These are phyloP conservation scores for Zizania latifolia DNA, from an alignment of 176 grass and related monocot genomes.

Conservation along the genomic window DNA sequence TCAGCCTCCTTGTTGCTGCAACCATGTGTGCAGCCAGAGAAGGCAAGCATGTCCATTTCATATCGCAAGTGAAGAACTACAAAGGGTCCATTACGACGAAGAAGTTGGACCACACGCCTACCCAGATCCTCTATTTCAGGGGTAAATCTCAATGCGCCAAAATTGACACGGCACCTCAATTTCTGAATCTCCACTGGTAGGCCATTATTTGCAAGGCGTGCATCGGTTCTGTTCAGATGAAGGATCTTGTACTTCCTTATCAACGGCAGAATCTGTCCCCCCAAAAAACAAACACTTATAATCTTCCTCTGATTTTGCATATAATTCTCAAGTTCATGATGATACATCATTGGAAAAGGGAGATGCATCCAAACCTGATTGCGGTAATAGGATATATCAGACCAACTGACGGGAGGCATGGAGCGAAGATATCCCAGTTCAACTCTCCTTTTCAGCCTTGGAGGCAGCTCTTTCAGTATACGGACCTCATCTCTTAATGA, in stretches of 20 bases:
- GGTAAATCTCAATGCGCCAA: conserved; percentile 74
- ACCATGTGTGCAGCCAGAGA: conserved; percentile 90
- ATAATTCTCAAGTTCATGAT: conserved; percentile 33
- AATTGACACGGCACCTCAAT: conserved; percentile 79
- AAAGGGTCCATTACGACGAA: conserved; percentile 68
- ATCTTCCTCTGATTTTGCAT: conserved; percentile 17
- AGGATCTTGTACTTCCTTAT: conserved; percentile 81
- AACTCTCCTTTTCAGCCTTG: conserved; percentile 72
- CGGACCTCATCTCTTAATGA: conserved; percentile 82
- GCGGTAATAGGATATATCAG: conserved; percentile 75
- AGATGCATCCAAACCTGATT: conserved; percentile 51
- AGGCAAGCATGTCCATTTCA: conserved; percentile 99
- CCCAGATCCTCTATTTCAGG: conserved; percentile 81
- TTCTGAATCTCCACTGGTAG: conserved; percentile 76
- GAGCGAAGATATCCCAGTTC: conserved; percentile 60
- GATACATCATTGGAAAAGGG: neutral
- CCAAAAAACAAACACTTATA: conserved; percentile 47
- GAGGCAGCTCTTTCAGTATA: conserved; percentile 78
- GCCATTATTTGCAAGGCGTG: conserved; percentile 82
- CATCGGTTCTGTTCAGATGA: conserved; percentile 81
- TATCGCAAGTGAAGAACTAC: conserved; percentile 89
- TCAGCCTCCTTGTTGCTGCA: conserved; percentile 63
- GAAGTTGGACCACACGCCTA: conserved; percentile 62
- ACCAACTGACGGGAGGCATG: conserved; percentile 91
- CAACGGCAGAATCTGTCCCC: conserved; percentile 78